Conservation (phyloP, 1,284 basidiomycete genomes). For the Cryptococcus hybrid region DNA sequence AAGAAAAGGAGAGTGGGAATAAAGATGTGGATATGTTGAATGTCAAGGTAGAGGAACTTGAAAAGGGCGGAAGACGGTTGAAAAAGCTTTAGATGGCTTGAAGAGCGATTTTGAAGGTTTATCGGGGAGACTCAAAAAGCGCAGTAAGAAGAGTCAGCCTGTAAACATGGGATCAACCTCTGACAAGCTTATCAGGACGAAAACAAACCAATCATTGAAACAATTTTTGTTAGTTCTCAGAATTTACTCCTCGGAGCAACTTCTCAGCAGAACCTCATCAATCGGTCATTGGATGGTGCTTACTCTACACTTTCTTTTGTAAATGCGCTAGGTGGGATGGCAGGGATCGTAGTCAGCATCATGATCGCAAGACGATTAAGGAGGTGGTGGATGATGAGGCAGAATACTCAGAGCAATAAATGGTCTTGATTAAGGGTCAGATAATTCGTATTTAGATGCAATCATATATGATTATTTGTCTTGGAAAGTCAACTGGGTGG, state of each 20-base stretch:
- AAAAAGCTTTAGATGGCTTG: constrained; percentile 22
- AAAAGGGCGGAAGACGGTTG: constrained; percentile 21
- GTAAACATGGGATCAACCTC: not conserved
- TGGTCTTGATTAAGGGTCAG: too few species aligned
- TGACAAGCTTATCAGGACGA: constrained; percentile 9
- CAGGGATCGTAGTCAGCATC: not conserved
- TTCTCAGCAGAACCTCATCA: constrained; percentile 2
- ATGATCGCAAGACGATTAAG: too few species aligned
- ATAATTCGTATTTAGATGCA: too few species aligned
- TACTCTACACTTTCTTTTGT: not conserved
- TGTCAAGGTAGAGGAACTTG: constrained; percentile 19
- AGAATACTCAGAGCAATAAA: too few species aligned
- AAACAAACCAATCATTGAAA: constrained; percentile 19
- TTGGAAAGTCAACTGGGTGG: too few species aligned
- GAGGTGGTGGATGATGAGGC: too few species aligned
- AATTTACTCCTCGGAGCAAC: constrained; percentile 5
- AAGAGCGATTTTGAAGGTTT: constrained; percentile 20
- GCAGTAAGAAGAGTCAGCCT: constrained; percentile 10
- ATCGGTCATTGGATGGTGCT: not conserved
- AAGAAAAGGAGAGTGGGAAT: constrained; percentile 12
- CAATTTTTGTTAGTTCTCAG: constrained; percentile 14
- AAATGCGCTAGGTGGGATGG: not conserved
- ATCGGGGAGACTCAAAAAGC: constrained; percentile 10
- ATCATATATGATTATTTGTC: too few species aligned
- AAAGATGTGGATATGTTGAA: constrained; percentile 20